Percentiles rank a stretch among this genome's conserved stretches.
phyloP scores from a whole-genome alignment of 345 rosid species.

The Capsella bursapastoris region DNA sequence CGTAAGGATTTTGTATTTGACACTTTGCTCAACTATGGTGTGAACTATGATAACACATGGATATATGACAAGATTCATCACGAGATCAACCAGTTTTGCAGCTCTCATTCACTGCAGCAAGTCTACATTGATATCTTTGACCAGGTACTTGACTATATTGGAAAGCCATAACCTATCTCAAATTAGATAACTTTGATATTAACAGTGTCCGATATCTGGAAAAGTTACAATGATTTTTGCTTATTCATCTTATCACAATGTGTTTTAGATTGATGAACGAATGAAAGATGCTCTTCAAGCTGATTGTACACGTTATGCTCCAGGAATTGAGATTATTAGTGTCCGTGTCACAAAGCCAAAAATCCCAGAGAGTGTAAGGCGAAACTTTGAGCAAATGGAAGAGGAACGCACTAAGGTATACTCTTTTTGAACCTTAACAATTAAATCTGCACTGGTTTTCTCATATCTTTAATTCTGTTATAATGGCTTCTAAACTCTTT shows the following conservation, averaged over 20 bases:
- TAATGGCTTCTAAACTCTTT: not conserved
- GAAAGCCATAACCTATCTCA: not conserved
- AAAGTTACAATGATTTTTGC: not conserved
- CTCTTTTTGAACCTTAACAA: not conserved
- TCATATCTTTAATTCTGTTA: not conserved
- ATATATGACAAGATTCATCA: constrained; percentile 98
- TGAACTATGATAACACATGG: constrained; percentile 90
- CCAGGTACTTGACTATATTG: constrained; percentile 58
- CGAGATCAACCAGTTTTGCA: constrained; percentile 98
- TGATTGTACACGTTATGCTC: constrained; percentile 90
- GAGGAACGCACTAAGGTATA: constrained; percentile 90
- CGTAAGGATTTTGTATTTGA: constrained; percentile 81
- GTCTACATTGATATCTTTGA: constrained; percentile 96
- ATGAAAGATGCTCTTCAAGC: constrained; percentile 95
- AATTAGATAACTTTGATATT: not conserved
- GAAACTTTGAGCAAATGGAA: constrained; percentile 92
- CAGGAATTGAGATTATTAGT: constrained; percentile 88
- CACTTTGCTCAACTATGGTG: constrained; percentile 81
- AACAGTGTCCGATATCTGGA: not conserved
- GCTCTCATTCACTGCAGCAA: constrained; percentile 92
- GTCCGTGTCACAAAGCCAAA: constrained; percentile 93
- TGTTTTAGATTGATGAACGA: constrained; percentile 83
- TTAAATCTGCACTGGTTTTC: not conserved
- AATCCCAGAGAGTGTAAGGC: constrained; percentile 77
- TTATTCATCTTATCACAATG: constrained; percentile 15